Evolutionary conservation across 768 basidiomycete genomes (phyloP), one percentile per base, ranked within the genome.

Genomic region (Rhodotorula babjevae): DNA sequence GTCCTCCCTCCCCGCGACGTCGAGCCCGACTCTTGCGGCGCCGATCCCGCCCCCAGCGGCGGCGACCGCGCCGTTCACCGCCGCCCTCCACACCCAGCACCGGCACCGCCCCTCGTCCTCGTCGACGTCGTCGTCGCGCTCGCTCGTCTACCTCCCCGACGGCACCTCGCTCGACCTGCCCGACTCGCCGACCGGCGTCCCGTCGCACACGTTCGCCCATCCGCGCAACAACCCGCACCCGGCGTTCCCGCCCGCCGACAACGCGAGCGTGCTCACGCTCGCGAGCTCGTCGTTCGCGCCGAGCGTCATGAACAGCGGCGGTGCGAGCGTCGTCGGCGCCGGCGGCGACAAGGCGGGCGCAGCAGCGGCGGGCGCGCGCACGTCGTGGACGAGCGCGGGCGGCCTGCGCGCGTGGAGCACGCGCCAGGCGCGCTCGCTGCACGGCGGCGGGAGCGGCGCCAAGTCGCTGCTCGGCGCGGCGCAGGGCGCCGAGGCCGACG

Each of bases 181-280:
- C 71, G 27, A 65, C 63, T 12, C 56, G 44, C 49, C 60, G 62
- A 23, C 27, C 47, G n/a, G 69, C 59, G 42, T 75, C 16, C 95
- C 94, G 0, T 85, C 90, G 49, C 92, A 95, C 80, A 92, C 93
- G 0, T 83, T 86, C n/a, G 92, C 92, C 65, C 93, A 97, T 82
- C 94, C 95, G 18, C 87, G 93, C 59, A 92, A 96, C 81, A 99
- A 99, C 79, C 95, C 95, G 2, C 87, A 91, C 33, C 95, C 96
- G 33, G 89, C 90, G 25, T 91, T 91, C 12, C 90, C 92, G 31
- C 94, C 95, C 1, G 84, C 87, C 58, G 93, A 94, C 78, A 93
- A 98, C 79, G 95, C 95, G 3, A 93, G 91, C 4, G 83, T 94
- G 66, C 84, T 97, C 59, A 99, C 95, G 0, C 86, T 99, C 19